Evolutionary conservation across 495 filamentous ascomycete genomes (phyloP).

Genomic region (Aspergillus incahuasiensis): DNA sequence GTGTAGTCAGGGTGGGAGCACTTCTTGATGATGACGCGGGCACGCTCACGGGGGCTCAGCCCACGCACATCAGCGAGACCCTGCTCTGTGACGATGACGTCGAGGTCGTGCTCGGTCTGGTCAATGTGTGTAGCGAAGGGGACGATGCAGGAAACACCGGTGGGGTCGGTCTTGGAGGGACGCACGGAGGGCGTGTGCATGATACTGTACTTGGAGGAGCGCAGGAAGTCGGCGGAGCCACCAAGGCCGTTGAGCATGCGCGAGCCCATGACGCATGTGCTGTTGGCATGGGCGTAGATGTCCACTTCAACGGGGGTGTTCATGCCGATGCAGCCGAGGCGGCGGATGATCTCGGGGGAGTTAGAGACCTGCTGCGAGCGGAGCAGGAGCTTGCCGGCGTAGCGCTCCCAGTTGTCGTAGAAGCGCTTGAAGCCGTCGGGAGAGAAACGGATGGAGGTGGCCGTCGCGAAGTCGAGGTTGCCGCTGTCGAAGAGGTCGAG

Average conservation of each 20-base stretch:
- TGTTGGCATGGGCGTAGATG: conserved; percentile 93
- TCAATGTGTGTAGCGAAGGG: conserved; percentile 92
- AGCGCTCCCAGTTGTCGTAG: conserved; percentile 79
- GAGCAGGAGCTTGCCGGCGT: conserved; percentile 78
- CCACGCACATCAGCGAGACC: conserved; percentile 85
- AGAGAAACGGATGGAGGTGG: conserved; percentile 87
- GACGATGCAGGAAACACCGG: conserved; percentile 81
- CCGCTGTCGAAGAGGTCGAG: conserved; percentile 90
- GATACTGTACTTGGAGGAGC: conserved; percentile 79
- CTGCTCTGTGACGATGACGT: conserved; percentile 82
- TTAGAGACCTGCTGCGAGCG: conserved; percentile 86
- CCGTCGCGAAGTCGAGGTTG: conserved; percentile 85
- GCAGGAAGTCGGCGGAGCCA: conserved; percentile 83
- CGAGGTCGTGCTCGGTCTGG: conserved; percentile 89
- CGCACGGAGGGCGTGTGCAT: conserved; percentile 87
- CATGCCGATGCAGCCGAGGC: conserved; percentile 88
- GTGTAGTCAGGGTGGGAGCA: conserved; percentile 83
- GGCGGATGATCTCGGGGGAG: conserved; percentile 89
- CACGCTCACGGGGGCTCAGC: conserved; percentile 73
- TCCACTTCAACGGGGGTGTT: conserved; percentile 94
- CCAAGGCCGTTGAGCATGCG: conserved; percentile 92
- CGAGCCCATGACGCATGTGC: conserved; percentile 83
- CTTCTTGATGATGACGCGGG: conserved; percentile 81
- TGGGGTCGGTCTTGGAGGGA: conserved; percentile 77
- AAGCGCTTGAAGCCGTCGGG: conserved; percentile 90